phyloP scores from a whole-genome alignment of 805 yeast genomes.

The Candida montana region DNA sequence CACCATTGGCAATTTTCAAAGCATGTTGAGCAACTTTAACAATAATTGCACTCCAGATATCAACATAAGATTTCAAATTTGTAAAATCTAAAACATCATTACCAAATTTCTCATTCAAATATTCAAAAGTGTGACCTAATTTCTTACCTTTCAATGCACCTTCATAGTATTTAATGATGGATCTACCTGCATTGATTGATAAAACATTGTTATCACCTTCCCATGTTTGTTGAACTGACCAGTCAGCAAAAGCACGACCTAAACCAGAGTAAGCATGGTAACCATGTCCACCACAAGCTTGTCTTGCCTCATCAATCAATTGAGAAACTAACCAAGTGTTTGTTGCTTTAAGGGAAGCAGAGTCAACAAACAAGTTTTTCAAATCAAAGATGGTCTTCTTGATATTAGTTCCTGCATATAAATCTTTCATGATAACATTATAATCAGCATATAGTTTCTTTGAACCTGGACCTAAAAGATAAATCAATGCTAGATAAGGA shows the following conservation, averaged over 20 bases:
- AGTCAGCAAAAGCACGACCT: constrained; percentile 83
- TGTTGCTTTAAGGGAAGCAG: constrained; percentile 86
- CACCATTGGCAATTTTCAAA: constrained; percentile 26
- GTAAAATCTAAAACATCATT: constrained; percentile 22
- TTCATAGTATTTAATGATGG: constrained; percentile 41
- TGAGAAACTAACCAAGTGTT: constrained; percentile 81
- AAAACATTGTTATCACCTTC: constrained; percentile 93
- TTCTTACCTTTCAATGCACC: constrained; percentile 32
- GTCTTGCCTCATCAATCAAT: constrained; percentile 84
- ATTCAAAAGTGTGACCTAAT: constrained; percentile 25
- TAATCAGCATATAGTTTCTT: constrained; percentile 52
- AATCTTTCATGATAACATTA: constrained; percentile 41
- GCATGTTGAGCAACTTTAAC: constrained; percentile 28
- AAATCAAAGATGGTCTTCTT: constrained; percentile 51
- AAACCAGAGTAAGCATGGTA: constrained; percentile 90
- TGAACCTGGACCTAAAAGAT: constrained; percentile 70
- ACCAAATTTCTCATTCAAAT: constrained; percentile 27
- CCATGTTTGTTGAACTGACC: constrained; percentile 99
- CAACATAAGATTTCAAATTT: constrained; percentile 16
- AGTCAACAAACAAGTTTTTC: constrained; percentile 75
- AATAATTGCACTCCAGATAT: constrained; percentile 32
- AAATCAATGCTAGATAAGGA: constrained; percentile 78
- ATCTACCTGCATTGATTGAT: constrained; percentile 79
- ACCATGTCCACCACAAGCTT: constrained; percentile 95
- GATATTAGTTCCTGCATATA: constrained; percentile 47